A percentile compares a stretch with the other conserved stretches of the same genome.
Evolutionary conservation across 1,284 basidiomycete genomes (phyloP).

Genomic region (Gymnopus androsaceus): DNA sequence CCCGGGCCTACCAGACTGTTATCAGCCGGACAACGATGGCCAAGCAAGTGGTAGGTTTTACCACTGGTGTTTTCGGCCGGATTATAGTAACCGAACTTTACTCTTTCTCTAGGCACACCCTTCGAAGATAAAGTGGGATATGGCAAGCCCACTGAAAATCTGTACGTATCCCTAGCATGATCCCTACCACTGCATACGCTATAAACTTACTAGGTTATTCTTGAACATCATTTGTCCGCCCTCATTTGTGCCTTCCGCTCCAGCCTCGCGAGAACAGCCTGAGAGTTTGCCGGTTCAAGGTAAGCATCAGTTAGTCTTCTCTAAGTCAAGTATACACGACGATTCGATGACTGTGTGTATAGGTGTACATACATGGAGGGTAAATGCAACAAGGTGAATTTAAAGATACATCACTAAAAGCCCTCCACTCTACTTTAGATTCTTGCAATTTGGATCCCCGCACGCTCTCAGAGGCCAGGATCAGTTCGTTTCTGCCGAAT

Average conservation of each 20-base stretch:
- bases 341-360: too few relatives aligned
- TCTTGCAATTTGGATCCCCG: slow-evolving; percentile 79
- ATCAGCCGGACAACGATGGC: slow-evolving; percentile 65
- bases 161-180: slow-evolving; percentile 38
- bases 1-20: slow-evolving; percentile 43
- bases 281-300: too few relatives aligned
- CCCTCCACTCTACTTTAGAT: slow-evolving; percentile 40
- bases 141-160: slow-evolving; percentile 69
- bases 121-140: slow-evolving; percentile 62
- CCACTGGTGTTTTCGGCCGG: neutral
- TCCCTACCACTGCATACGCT: neutral
- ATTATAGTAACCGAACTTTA: neutral
- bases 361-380: slow-evolving; percentile 79
- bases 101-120: slow-evolving; percentile 36
- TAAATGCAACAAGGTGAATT: slow-evolving; percentile 24
- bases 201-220: slow-evolving; percentile 68
- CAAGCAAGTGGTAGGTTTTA: slow-evolving; percentile 49
- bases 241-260: slow-evolving; percentile 39
- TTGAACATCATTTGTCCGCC: slow-evolving; percentile 71
- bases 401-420: neutral
- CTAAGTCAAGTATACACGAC: too few relatives aligned
- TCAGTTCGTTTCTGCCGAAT: slow-evolving; percentile 64
- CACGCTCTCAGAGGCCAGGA: slow-evolving; percentile 60
- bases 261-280: too few relatives aligned
- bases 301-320: too few relatives aligned